Evolutionary conservation across 768 basidiomycete species (phyloP), one percentile per base, ranked within the genome.

Genomic region (Cystofilobasidium ferigula): DNA sequence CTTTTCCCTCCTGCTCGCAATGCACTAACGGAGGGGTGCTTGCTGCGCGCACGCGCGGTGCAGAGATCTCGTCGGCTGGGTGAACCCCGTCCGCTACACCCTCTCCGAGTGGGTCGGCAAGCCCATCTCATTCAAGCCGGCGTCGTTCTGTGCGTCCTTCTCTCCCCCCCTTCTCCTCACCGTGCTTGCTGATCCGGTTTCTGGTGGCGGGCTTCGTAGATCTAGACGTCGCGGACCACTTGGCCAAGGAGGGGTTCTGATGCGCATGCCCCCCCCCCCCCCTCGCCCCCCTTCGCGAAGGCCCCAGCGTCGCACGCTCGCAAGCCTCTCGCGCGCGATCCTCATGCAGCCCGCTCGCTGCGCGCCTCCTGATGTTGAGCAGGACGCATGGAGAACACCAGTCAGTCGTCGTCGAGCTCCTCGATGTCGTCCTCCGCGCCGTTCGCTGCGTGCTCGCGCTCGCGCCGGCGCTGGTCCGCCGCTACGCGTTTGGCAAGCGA

Each of bases 121-220:
- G 63, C 86, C 89, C 69, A 90, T 98, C 73, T 84, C 86, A 65
- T 98, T 95, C 79, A 86, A 86, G 64, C 90, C 91, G 2, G 88
- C 86, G 26, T 89, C 87, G 12, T 97, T 97, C 75, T 97, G 94
- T 73, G 32, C 47, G 64, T 42, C 36, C 16, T 32, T 45, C 62
- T 63, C 40, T n/a, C 56, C 54, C 30, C 38, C 53, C 48, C 32
- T 32, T 54, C 60, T 20, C 24, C 22, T 32, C n/a, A n/a, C n/a
- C n/a, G n/a, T n/a, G n/a, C n/a, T n/a, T n/a, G n/a, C n/a, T n/a
- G n/a, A n/a, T n/a, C n/a, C n/a, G n/a, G n/a, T n/a, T n/a, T n/a
- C n/a, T n/a, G n/a, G n/a, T n/a, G n/a, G n/a, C n/a, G n/a, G n/a
- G n/a, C n/a, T n/a, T n/a, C n/a, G n/a, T n/a, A n/a, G n/a, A n/a